Evolutionary conservation across 495 filamentous ascomycete genomes (phyloP).

Genomic region (Hypoxylon perforatum): DNA sequence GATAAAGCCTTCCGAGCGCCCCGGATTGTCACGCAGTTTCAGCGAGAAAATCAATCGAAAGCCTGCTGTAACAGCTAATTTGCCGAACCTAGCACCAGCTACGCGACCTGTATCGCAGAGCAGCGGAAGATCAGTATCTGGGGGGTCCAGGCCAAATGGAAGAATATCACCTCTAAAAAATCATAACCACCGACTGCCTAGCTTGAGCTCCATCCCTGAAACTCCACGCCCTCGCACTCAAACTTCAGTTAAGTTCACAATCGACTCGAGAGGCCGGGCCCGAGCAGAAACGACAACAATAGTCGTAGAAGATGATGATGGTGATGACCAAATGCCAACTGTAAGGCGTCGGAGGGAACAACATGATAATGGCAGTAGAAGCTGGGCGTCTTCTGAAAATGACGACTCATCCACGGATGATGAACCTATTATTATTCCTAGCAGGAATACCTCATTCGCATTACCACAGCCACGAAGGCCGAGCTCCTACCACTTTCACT

Average conservation of each 20-base stretch:
- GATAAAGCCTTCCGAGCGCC: constrained; percentile 59
- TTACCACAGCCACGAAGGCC: constrained; percentile 64
- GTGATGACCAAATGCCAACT: constrained; percentile 45
- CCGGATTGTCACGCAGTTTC: constrained; percentile 69
- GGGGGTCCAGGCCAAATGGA: constrained; percentile 53
- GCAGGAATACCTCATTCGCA: constrained; percentile 70
- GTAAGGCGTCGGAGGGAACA: constrained; percentile 36
- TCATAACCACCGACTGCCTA: constrained; percentile 56
- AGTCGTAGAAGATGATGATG: constrained; percentile 60
- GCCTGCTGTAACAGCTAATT: constrained; percentile 34
- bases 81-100: constrained; percentile 53
- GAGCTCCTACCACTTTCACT: constrained; percentile 64
- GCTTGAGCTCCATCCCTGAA: constrained; percentile 64
- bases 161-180: constrained; percentile 63
- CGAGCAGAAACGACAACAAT: constrained; percentile 76
- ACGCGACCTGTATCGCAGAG: constrained; percentile 35
- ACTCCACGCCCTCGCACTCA: constrained; percentile 55
- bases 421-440: constrained; percentile 73
- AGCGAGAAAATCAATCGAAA: constrained; percentile 63
- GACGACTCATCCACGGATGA: constrained; percentile 70
- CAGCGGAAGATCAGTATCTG: constrained; percentile 48
- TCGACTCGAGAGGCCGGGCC: constrained; percentile 77
- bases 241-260: constrained; percentile 72
- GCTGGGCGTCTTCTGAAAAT: constrained; percentile 58
- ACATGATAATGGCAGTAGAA: constrained; percentile 15